Evolutionary conservation across 176 grass and related monocot species (phyloP).

Genomic region (Ampelocalamus luodianensis): DNA sequence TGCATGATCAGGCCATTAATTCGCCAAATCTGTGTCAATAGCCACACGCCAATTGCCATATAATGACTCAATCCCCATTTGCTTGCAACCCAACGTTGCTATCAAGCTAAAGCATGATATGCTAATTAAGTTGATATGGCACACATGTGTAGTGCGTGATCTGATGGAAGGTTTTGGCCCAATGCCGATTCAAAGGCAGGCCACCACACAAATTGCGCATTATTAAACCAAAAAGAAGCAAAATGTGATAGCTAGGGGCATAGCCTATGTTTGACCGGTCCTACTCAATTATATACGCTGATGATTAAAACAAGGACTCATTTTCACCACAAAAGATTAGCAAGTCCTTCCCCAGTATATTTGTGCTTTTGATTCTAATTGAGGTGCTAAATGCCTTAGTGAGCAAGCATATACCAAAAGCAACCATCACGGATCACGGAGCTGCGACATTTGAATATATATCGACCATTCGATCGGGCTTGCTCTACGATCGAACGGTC

Average conservation of each 20-base stretch:
- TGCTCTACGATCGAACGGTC: not conserved
- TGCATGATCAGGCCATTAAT: not conserved
- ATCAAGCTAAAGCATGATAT: constrained; percentile 31
- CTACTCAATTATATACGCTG: not conserved
- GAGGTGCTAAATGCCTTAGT: not conserved
- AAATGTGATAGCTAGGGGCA: not conserved
- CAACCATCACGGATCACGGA: too few species aligned
- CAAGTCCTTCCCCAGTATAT: not conserved
- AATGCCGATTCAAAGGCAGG: not conserved
- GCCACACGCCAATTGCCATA: not conserved
- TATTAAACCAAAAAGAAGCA: not conserved
- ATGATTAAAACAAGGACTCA: not conserved
- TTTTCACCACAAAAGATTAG: not conserved
- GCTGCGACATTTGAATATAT: too few species aligned
- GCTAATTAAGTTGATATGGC: constrained; percentile 14
- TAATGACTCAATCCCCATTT: constrained; percentile 14
- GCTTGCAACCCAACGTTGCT: constrained; percentile 31
- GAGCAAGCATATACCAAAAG: not conserved
- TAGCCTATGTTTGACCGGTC: not conserved
- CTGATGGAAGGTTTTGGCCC: constrained; percentile 11
- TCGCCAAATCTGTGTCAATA: not conserved
- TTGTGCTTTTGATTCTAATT: not conserved
- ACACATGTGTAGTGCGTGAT: not conserved
- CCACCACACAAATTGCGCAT: not conserved
- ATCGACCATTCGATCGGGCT: too few species aligned